These are phyloP conservation scores for Leccinum imitatum DNA, from an alignment of 768 basidiomycete species.

Conservation along the genomic window DNA sequence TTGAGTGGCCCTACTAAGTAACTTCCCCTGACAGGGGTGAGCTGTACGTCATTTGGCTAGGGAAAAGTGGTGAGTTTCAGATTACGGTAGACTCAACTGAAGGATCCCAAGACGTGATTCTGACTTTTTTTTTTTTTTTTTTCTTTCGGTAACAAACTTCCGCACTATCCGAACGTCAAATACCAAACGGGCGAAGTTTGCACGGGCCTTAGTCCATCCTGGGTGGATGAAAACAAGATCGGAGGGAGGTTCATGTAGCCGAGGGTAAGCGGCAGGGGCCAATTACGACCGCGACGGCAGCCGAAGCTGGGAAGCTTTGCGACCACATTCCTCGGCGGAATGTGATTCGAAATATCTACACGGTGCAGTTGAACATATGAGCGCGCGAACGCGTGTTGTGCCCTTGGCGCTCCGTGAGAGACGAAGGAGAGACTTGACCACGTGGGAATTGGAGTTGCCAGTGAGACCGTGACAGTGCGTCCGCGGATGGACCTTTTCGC, in stretches of 20 bases:
- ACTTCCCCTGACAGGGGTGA: not conserved
- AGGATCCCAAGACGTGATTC: not conserved
- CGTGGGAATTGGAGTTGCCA: not conserved
- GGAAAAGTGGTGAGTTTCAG: not conserved
- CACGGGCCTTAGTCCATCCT: conserved; percentile 81
- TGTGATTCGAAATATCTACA: not conserved
- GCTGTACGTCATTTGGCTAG: not conserved
- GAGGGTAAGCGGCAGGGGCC: conserved; percentile 21
- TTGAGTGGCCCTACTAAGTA: too few relatives aligned
- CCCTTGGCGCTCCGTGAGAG: not conserved
- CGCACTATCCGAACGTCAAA: too few relatives aligned
- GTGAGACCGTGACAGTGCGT: not conserved
- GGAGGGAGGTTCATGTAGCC: conserved; percentile 27
- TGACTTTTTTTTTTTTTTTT: too few relatives aligned
- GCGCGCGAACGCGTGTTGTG: not conserved
- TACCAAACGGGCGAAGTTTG: not conserved
- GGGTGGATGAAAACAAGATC: conserved; percentile 75
- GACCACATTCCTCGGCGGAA: conserved; percentile 5
- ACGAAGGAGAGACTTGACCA: not conserved
- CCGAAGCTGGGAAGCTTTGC: conserved; percentile 14
- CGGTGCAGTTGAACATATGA: not conserved
- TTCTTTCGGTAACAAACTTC: too few relatives aligned
- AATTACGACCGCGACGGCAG: not conserved
- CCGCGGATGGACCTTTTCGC: not conserved
- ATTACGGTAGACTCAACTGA: not conserved